Evolutionary conservation across 768 basidiomycete genomes (phyloP), one percentile per base, ranked within the genome.

Genomic region (Leccinum aurantiacum): DNA sequence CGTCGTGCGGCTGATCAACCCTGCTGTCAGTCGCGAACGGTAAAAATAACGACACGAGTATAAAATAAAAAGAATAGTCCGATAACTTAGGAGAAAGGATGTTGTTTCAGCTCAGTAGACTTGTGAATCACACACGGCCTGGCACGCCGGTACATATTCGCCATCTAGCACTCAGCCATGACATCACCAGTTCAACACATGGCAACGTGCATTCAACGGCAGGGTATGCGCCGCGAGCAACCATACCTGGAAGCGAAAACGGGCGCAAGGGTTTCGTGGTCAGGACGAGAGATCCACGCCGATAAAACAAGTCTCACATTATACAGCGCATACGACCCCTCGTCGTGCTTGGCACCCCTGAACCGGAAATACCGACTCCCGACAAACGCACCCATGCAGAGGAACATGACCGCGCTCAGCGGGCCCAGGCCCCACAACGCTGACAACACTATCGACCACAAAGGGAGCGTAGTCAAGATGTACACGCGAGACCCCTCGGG

Each of bases 361-460:
- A 57, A 60, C 17, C 57, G 58, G 47, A 66, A 66, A 44, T 53
- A 63, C 33, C 52, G 65, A 6, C 63, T 50, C 25, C 62, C 65
- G n/a, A 66, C 51, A 24, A 66, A 66, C 22, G 35, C 19, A 7
- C 61, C 61, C 60, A 65, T 53, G 14, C 50, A 60, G 10, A 63
- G 22, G 41, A 60, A 60, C 15, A 46, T n/a, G 15, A 60, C 14
- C 14, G 60, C 53, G 44, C 55, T 63, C 4, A 65, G n/a, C 9
- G 54, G 58, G 17, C 57, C 61, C 9, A 67, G 35, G 7, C 53
- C 61, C 61, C 55, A 63, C 29, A 66, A 3, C 1, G 49, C 17
- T 1, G 57, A 25, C 13, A 63, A 56, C 0, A 35, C 54, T 24
- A 62, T 37, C 2, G 65, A 66, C 61, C 61, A 63, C 47, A 60